Evolutionary conservation across 2,329 filamentous ascomycete genomes (phyloP), one percentile per base, ranked within the genome.

Genomic region (Endoconidiophora polonica): DNA sequence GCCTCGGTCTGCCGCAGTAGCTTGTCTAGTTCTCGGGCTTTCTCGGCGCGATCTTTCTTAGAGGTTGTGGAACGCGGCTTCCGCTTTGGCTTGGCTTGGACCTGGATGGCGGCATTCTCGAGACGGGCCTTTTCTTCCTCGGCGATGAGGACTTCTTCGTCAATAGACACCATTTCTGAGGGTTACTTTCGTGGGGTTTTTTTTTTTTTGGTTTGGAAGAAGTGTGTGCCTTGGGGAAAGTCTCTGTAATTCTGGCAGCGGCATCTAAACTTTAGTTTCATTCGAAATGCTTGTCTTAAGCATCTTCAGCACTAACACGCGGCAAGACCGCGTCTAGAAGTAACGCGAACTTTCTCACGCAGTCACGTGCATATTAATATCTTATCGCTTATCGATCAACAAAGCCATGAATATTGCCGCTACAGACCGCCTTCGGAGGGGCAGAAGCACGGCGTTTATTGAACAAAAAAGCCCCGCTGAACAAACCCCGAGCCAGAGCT

Each of bases 21-120:
- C 45, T 75, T 70, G 23, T 81, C 74, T 0, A 81, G 63, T 51
- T 80, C 73, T 41, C 67, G 68, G 0, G 75, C 76, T 56, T 80
- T 79, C 0, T 65, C 66, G 43, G 48, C 39, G 22, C 47, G 52
- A 29, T 77, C 73, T 1, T 73, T 65, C 54, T 80, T 75, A 1
- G 66, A 62, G 50, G 73, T 71, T 1, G 69, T 72, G 44, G 75
- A 62, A 1, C 61, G 57, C 0, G 68, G 67, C 57, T 70, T 74
- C 57, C 68, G 70, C 58, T 68, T 72, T 38, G 61, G 60, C 55
- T 65, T 70, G 37, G 68, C 64, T 54, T 69, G 73, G 2, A 66
- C 66, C 24, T 72, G 68, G 0, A 62, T 61, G 1, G 55, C 54
- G 39, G 69, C 65, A 7, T 69, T 69, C 1, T 59, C 61, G 0